Conservation (phyloP, 768 basidiomycete genomes). For the Podaxis sp. region DNA sequence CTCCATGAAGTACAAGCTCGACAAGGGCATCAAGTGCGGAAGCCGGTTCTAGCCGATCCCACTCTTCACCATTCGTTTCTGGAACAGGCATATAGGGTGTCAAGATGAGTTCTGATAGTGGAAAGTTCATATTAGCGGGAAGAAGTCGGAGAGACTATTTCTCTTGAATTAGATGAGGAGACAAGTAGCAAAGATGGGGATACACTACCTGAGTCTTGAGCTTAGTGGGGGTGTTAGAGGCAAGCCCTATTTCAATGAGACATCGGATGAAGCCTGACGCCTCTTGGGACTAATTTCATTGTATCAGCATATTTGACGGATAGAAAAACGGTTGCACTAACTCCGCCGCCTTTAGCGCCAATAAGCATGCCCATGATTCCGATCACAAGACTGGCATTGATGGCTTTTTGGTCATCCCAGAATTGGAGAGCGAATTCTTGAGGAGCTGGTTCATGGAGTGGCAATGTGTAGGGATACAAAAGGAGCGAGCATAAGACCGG, state of each 20-base stretch:
- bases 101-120: constrained; percentile 61
- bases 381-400: constrained; percentile 75
- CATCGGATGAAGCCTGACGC: constrained; percentile 60
- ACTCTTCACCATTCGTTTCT: constrained; percentile 86
- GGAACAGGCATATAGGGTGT: constrained; percentile 76
- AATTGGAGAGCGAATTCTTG: constrained; percentile 94
- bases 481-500: constrained; percentile 62
- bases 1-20: constrained; percentile 81
- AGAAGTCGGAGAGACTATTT: constrained; percentile 42
- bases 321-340: constrained; percentile 28
- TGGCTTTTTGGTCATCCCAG: constrained; percentile 90
- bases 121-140: constrained; percentile 45
- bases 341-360: constrained; percentile 61
- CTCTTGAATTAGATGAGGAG: constrained; percentile 10
- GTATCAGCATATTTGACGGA: constrained; percentile 5
- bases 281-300: constrained; percentile 47
- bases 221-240: constrained; percentile 88
- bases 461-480: constrained; percentile 64
- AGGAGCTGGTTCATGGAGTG: constrained; percentile 53
- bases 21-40: constrained; percentile 82
- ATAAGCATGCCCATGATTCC: constrained; percentile 85
- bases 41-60: constrained; percentile 80
- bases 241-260: constrained; percentile 81
- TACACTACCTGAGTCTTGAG: constrained; percentile 78
- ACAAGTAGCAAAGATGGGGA: neutral